Conservation (phyloP, 176 grass and related monocot genomes). For the Carex kokanica region DNA sequence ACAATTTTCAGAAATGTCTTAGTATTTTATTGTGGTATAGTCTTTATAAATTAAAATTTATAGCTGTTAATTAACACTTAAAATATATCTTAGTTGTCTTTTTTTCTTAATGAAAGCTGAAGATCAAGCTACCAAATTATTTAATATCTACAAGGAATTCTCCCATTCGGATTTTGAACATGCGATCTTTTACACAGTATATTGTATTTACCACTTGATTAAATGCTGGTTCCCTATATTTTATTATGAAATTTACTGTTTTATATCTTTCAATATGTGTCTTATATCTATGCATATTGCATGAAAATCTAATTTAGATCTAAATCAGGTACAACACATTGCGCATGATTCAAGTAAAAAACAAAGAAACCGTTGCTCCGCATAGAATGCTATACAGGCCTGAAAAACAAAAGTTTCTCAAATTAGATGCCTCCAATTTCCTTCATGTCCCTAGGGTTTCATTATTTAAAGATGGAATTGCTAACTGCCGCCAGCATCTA, state of each 20-base stretch:
- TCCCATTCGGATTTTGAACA: too few relatives aligned
- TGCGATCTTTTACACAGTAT: too few relatives aligned
- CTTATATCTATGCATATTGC: not conserved
- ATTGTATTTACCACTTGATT: too few relatives aligned
- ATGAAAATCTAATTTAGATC: not conserved
- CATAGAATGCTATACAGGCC: not conserved
- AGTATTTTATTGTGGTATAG: not conserved
- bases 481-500: not conserved
- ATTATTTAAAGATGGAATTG: not conserved
- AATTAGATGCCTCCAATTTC: not conserved
- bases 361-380: not conserved
- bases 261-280: not conserved
- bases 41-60: not conserved
- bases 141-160: too few relatives aligned
- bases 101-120: too few relatives aligned
- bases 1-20: not conserved
- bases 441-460: not conserved
- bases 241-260: not conserved
- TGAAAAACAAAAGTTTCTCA: not conserved
- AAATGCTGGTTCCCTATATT: too few relatives aligned
- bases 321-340: not conserved
- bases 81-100: not conserved
- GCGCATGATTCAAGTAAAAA: not conserved
- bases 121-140: too few relatives aligned
- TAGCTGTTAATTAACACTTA: not conserved